Evolutionary conservation across 169 alveolate genomes (phyloP).

Genomic region (Plasmodium coatneyi): DNA sequence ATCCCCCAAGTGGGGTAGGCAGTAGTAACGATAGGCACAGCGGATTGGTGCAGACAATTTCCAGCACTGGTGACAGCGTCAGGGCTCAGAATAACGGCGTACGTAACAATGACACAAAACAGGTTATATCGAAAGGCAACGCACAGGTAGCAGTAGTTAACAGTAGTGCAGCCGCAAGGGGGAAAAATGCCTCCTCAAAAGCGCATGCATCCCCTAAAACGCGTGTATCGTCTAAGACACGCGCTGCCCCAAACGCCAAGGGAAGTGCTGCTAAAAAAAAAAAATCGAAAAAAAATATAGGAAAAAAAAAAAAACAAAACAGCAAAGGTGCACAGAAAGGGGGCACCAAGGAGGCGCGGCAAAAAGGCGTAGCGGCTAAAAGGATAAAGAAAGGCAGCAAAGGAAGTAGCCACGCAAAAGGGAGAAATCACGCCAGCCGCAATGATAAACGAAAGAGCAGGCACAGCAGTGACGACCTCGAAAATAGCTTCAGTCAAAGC

Average conservation of each 20-base stretch:
- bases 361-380: not conserved
- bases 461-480: not conserved
- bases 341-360: not conserved
- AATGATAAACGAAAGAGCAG: not conserved
- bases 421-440: not conserved
- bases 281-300: not conserved
- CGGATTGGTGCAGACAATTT: not conserved
- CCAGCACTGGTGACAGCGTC: not conserved
- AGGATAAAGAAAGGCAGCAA: slow-evolving; percentile 7
- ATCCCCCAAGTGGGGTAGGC: not conserved
- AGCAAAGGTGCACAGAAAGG: not conserved
- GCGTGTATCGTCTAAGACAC: not conserved
- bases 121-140: not conserved
- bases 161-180: not conserved
- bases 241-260: not conserved
- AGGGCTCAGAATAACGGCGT: not conserved
- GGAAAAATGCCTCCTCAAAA: not conserved
- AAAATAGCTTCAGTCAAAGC: slow-evolving; percentile 2
- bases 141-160: not conserved
- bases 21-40: not conserved
- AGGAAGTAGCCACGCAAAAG: not conserved
- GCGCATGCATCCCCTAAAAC: not conserved
- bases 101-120: not conserved
- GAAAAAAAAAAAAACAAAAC: not conserved
- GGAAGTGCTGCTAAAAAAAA: not conserved